Evolutionary conservation across 805 yeast genomes (phyloP), one percentile per base, ranked within the genome.

Genomic region (Lipomyces starkeyi): DNA sequence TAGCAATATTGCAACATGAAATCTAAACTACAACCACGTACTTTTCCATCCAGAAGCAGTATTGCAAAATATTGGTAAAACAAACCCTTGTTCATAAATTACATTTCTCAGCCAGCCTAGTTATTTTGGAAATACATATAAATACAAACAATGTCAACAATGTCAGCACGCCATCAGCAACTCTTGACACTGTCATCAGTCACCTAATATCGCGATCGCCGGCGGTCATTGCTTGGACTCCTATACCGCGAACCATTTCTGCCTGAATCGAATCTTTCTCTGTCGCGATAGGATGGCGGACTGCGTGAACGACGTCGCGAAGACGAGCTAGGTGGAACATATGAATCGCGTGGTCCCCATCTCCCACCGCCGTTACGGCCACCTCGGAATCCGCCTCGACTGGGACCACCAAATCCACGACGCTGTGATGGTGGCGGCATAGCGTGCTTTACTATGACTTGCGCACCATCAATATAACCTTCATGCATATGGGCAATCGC

Each of bases 401-500:
- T 17, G 9, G 49, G 49, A 43, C 49, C 59, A 25, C 55, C 27
- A 9, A 34, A 20, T 34, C 64, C 64, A 17, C 67, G 64, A 20
- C 64, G 60, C 35, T 32, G 37, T 13, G 49, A 17, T 4, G 49
- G 61, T 25, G 63, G 65, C 22, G 66, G 69, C 32, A 60, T 59
- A 3, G 65, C 43, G 29, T 59, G 63, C 37, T 61, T 59, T 9
- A 70, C 73, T 9, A 25, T 35, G 55, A 70, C 55, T 37, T 62
- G 32, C 17, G 59, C 47, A 20, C 72, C 73, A 25, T 70, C 73
- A 37, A 70, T 70, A 22, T 49, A 59, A 6, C 73, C 73, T 8
- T 58, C 73, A 22, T 70, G 54, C 73, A 70, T 69, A 25, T 70
- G 73, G 8, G 69, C 69, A 34, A 70, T 65, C 11, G 73, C 73